These are phyloP conservation scores for Syzygium grande DNA, from an alignment of 345 rosid genomes.

Conservation along the genomic window DNA sequence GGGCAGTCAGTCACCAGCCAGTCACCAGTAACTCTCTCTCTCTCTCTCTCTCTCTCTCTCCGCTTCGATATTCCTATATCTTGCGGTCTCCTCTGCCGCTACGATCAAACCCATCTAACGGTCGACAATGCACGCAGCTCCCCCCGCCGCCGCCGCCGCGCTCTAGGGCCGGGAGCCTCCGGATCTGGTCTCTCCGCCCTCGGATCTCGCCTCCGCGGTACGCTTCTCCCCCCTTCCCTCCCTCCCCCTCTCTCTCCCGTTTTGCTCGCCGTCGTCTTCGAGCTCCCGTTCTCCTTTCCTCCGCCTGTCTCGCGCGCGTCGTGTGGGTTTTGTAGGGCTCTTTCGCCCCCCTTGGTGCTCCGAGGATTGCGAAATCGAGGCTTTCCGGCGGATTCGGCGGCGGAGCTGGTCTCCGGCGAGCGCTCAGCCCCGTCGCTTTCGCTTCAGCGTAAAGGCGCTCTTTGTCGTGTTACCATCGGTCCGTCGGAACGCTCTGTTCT, in stretches of 20 bases:
- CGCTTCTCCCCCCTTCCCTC: background rate
- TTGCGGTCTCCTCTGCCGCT: conserved; percentile 15
- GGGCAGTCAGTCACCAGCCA: conserved; percentile 12
- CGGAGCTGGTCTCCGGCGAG: too few species aligned
- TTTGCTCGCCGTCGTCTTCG: background rate
- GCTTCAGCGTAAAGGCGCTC: background rate
- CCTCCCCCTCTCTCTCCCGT: background rate
- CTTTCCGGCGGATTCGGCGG: too few species aligned
- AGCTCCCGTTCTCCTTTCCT: background rate
- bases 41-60: background rate
- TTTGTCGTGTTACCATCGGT: background rate
- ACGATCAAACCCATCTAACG: conserved; percentile 47
- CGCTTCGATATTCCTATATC: conserved; percentile 18
- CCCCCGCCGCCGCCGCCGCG: conserved; percentile 11
- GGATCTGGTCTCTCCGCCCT: conserved; percentile 28
- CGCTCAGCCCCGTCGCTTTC: background rate
- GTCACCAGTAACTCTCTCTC: conserved; percentile 12
- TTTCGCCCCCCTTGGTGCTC: background rate
- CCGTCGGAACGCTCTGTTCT: background rate
- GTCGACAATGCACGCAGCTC: conserved; percentile 31
- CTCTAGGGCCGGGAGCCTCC: conserved; percentile 30
- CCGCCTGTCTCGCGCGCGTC: background rate
- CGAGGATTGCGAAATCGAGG: background rate
- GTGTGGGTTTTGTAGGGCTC: background rate
- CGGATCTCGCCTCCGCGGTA: conserved; percentile 38